phyloP scores from a whole-genome alignment of 2,329 filamentous ascomycete genomes.

The Alternaria gaisen region DNA sequence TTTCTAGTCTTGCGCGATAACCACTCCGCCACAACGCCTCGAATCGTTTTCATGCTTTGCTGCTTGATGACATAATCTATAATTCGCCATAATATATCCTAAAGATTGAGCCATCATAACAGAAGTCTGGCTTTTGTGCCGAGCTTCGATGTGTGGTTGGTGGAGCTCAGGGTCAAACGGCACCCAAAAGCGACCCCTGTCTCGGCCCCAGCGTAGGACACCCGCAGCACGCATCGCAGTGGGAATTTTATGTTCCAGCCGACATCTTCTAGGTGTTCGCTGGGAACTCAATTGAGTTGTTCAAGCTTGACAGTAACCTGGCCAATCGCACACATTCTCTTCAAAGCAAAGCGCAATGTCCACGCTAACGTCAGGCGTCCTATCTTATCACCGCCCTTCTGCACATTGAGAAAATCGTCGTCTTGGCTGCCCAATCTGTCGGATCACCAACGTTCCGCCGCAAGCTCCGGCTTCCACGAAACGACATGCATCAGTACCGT shows the following conservation, averaged over 20 bases:
- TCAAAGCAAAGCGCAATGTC: background rate
- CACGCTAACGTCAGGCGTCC: slow-evolving; percentile 1
- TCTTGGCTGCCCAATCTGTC: background rate
- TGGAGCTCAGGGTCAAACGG: background rate
- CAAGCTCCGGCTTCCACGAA: background rate
- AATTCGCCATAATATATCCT: rapidly evolving
- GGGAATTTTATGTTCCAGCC: background rate
- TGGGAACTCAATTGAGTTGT: background rate
- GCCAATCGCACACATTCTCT: background rate
- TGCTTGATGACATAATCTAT: background rate
- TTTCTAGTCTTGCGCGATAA: slow-evolving; percentile 24
- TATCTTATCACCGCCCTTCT: background rate
- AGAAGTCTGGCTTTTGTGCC: no score
- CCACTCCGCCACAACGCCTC: slow-evolving; percentile 13
- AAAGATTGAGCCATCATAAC: rapidly evolving
- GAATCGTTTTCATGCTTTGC: background rate
- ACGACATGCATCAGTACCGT: background rate
- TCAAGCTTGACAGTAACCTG: background rate
- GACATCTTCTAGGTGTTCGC: background rate
- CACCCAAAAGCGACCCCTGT: background rate
- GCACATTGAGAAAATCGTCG: background rate
- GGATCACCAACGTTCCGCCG: background rate
- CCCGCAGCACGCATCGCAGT: background rate
- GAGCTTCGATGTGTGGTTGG: background rate
- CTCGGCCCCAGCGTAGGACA: background rate